Base-by-base conservation (phyloP, 208 protist species). In the Acanthamoeba healyi region DNA sequence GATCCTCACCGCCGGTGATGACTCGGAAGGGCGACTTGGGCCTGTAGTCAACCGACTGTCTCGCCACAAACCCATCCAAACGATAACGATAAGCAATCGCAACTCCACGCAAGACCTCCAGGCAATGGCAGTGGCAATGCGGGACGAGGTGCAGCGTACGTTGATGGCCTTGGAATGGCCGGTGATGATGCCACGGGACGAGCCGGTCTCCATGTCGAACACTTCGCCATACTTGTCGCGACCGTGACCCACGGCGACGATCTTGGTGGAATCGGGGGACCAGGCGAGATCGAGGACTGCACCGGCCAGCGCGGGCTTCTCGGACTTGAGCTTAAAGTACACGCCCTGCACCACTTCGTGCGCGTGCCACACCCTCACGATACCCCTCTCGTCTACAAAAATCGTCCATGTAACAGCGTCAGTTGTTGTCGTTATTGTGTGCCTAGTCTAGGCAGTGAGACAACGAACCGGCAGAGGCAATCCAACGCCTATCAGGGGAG, bases 241-340 rank as follows among this genome's bases (percentile, higher is more conserved):
- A n/a, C 97, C 97, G 26, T 98, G 96, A 90, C 98, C 98, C 70
- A 96, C 97, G n/a, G 94, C 97, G 49, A 98, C 63, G 36, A 98
- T 97, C 77, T 96, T 95, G 90, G 97, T 97, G 54, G 49, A 94
- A 38, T 98, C 98, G 10, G 94, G 77, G 6, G 92, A 94, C 98
- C 98, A 98, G 17, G 67, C 94, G 17, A 98, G 63, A 93, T 98
- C 98, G 2, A 94, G 32, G 26, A 98, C 90, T 6, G 95, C 24
- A 72, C 95, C 97, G 56, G 44, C 49, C 1, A 96, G 38, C 2
- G 61, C 84, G 22, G 38, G 36, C 61, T 81, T 94, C 87, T 97
- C 96, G 36, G 92, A 42, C 81, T 97, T 97, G 15, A 96, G 92
- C 29, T 91, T 91, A 10, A 40, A 70, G 38, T 72, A 94, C 14